Base-by-base conservation (phyloP, 345 rosid species). In the Toxicodendron radicans region DNA sequence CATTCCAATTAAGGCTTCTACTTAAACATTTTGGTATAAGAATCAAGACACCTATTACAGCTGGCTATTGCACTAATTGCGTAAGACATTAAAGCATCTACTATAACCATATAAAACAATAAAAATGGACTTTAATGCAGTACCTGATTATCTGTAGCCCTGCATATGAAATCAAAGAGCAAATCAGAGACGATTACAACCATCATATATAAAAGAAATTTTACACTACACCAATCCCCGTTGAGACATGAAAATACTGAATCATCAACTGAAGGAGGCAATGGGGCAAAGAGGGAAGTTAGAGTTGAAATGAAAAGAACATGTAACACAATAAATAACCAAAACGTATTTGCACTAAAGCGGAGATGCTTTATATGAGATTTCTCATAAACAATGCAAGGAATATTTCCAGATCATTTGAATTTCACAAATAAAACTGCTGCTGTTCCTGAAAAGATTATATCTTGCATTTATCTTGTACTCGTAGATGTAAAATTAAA, bases 141-240 rank as follows among this genome's bases (percentile, higher is more conserved):
- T 85, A 93, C 98, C 94, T 93, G 98, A 83, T 87, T 93, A 84
- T 95, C 99, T 11, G 74, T 83, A 71, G 99, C 99, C 96, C 99
- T 93, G 93, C 85, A 83, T 24, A 78, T 45, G 56, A 78, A 76
- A 79, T 51, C 46, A 73, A 58, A 48, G 18, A 4, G 57, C 20
- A 48, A 54, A 64, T 79, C 45, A 82, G 75, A 52, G 61, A 52
- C 14, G 57, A 69, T 33, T 10, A 38, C 60, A 77, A 14, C 41
- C 24, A 61, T 70, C 58, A 59, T 18, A 2, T 14, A 58, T 14
- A 43, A 46, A 13, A 43, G 43, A 12, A 62, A 33, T 54, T 38
- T 62, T 43, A 63, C 32, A 24, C 10, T 49, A 52, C n/a, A 57
- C 73, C 57, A 13, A 52, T 24, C 62, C 56, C 13, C 7, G 68